A percentile compares a stretch with the other conserved stretches of the same genome.
These are phyloP conservation scores for Colletotrichum sp. DNA, from an alignment of 2,329 filamentous ascomycete genomes.

Conservation along the genomic window DNA sequence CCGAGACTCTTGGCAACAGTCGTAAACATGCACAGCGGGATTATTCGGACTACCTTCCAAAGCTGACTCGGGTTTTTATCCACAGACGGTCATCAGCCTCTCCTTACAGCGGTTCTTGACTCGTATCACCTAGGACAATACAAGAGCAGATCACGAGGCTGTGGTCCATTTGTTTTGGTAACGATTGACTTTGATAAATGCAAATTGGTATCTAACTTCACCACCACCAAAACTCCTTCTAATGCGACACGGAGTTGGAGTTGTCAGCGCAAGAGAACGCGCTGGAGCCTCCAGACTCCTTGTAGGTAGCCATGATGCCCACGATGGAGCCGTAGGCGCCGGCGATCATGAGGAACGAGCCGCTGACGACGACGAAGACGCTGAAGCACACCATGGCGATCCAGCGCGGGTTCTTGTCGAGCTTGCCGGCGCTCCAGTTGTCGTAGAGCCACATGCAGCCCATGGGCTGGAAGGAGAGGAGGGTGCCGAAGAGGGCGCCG, in stretches of 20 bases:
- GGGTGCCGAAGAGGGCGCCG: slow-evolving; percentile 29
- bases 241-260: slow-evolving; percentile 31
- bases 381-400: slow-evolving; percentile 28
- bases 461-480: slow-evolving; percentile 30
- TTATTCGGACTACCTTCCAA: not conserved
- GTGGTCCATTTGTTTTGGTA: not conserved
- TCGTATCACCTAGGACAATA: no score
- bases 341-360: slow-evolving; percentile 45
- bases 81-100: not conserved
- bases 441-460: slow-evolving; percentile 49
- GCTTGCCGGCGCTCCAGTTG: slow-evolving; percentile 36
- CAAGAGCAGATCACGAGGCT: not conserved
- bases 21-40: not conserved
- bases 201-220: not conserved
- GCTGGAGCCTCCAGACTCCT: slow-evolving; percentile 34
- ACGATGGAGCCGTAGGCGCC: slow-evolving; percentile 50
- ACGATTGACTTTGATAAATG: not conserved
- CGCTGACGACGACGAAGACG: slow-evolving; percentile 33
- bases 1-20: not conserved
- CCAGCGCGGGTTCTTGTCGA: slow-evolving; percentile 7
- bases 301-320: slow-evolving; percentile 40
- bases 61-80: not conserved
- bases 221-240: not conserved
- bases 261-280: slow-evolving; percentile 50
- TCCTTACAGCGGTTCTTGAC: not conserved